These are phyloP conservation scores for Poterioochromonas sp. DNA, from an alignment of 352 stramenopile species.

Conservation along the genomic window DNA sequence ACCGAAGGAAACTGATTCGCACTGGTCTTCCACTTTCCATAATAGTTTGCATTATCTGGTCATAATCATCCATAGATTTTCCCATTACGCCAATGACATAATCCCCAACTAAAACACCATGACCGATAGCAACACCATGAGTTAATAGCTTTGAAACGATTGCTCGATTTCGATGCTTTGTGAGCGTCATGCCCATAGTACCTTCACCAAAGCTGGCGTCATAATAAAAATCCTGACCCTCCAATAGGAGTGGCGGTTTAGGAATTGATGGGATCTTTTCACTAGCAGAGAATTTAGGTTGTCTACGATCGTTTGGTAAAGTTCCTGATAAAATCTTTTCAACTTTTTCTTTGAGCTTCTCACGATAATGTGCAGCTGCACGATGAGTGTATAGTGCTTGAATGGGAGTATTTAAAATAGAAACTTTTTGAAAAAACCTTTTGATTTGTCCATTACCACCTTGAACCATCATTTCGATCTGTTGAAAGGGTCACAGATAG, in stretches of 20 bases:
- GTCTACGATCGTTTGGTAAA: neutral
- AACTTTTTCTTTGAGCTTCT: conserved; percentile 28
- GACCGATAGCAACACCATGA: neutral
- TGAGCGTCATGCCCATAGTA: conserved; percentile 32
- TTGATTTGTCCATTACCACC: conserved; percentile 27
- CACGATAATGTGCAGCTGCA: conserved; percentile 26
- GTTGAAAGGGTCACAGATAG: neutral
- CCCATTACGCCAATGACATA: conserved; percentile 28
- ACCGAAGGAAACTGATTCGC: no score
- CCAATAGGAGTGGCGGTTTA: neutral
- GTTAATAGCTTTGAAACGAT: conserved; percentile 8
- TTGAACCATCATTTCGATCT: conserved; percentile 15
- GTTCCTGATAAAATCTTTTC: conserved; percentile 9
- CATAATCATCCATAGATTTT: conserved; percentile 29
- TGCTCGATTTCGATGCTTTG: conserved; percentile 8
- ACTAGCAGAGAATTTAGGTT: neutral
- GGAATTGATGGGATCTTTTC: neutral
- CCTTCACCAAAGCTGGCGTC: conserved; percentile 21
- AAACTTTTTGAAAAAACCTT: neutral
- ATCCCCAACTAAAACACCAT: conserved; percentile 33
- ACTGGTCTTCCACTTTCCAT: no score
- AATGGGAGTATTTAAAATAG: neutral
- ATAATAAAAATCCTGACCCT: conserved; percentile 17
- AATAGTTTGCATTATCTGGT: conserved; percentile 36
- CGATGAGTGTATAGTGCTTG: neutral